Evolutionary conservation across 2,329 filamentous ascomycete species (phyloP), one percentile per base, ranked within the genome.

Genomic region (Tolypocladium paradoxum): DNA sequence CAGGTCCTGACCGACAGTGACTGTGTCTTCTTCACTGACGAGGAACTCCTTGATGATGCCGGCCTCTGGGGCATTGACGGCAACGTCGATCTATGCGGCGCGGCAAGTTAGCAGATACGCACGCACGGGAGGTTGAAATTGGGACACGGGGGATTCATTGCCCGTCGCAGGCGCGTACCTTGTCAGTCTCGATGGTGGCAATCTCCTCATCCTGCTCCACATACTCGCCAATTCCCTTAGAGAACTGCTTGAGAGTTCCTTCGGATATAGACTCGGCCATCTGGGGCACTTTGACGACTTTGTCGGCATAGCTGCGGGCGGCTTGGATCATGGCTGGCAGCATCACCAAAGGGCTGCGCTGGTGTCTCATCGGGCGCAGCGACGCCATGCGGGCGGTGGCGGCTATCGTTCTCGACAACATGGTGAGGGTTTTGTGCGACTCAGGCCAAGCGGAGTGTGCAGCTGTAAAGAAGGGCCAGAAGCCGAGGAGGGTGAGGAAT

Each of bases 241-340:
- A 87, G 77, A 91, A 97, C 68, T 96, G 90, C 75, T 96, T 96
- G 65, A 99, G 71, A 24, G 93, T 99, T 56, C 93, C 93, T 73
- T 99, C 93, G 46, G 90, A 95, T 70, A 99, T 97, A 49, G 93
- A 97, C 73, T 99, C 93, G 58, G 93, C 93, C 93, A 99, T 97
- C 68, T 93, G 83, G 35, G 93, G 93, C 61, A 97, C 93, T 75
- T 97, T 92, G 70, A 99, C 84, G 58, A 92, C 74, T 61, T 82
- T 85, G 66, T 95, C 90, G 68, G 91, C 91, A 65, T 85, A 85
- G 59, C 64, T 77, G 60, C 82, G 79, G 51, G 81, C 75, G n/a
- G 59, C 62, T 64, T 83, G 80, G 65, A 80, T 75, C 65, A 80
- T 73, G 35, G 73, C 58, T 11, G 77, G 76, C 50, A 80, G 72